Base-by-base conservation (phyloP, 352 stramenopile species). In the Phytophthora pisi region DNA sequence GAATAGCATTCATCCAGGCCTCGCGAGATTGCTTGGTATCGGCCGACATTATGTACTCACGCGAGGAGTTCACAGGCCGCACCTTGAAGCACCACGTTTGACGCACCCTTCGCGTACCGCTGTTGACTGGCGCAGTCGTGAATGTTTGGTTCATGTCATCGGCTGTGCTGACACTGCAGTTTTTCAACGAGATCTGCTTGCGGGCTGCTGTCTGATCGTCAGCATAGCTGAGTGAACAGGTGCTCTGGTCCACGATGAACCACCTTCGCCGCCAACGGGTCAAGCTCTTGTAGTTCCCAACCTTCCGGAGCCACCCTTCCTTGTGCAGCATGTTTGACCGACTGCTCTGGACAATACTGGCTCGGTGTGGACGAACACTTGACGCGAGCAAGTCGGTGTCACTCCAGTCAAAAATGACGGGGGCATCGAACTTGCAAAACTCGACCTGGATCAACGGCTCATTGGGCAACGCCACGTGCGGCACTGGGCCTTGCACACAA, bases 21-120 rank as follows among this genome's bases (percentile, higher is more conserved):
- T 96, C 88, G n/a, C 88, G 88, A 57, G 93, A 85, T 76, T 96
- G 88, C 70, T 96, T 96, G 1, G 88, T 96, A 49, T 93, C 85
- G 9, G 88, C 86, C 46, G 75, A 84, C 67, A 96, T 93, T 61
- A 93, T 88, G 65, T 90, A 93, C 40, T 91, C 83, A 42, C 81
- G 78, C 4, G 78, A 88, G 43, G 82, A 90, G 46, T 82, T 88
- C 51, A 84, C 70, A 5, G 81, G 79, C 1, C 78, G 77, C 30
- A 93, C 78, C 61, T 93, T 93, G 61, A 93, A 93, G 58, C 85
- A 91, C 74, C 77, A 93, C n/a, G 83, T 93, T 52, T 91, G 81
- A 1, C 80, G 74, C 49, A 91, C 74, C 58, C 89, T 90, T 15
- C 81, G 76, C 0, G 85, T 93, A n/a, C 84, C 84, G 57, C 86